Percentiles rank a stretch among this genome's conserved stretches.
These are phyloP conservation scores for Macrotyloma uniflorum DNA, from an alignment of 306 rosid species.

Conservation along the genomic window DNA sequence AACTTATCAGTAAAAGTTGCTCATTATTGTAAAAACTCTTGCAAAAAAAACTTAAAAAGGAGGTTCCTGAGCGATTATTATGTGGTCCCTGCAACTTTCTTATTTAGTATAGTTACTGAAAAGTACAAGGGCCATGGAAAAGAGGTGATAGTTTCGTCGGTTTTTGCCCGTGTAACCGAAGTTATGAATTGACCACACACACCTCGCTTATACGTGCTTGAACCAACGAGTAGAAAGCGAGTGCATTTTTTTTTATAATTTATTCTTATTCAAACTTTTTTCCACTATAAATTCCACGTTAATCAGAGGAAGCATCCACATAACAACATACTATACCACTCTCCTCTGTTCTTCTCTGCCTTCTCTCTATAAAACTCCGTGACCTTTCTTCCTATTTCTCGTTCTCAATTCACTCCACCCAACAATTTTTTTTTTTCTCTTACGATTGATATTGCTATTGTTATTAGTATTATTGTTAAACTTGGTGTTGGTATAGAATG, in stretches of 20 bases:
- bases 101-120: conserved; percentile 42
- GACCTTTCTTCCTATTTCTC: background rate
- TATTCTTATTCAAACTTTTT: background rate
- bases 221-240: conserved; percentile 46
- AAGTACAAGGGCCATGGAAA: conserved; percentile 50
- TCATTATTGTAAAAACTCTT: background rate
- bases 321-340: background rate
- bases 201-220: conserved; percentile 37
- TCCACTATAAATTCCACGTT: conserved; percentile 44
- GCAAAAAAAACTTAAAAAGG: background rate
- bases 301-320: conserved; percentile 19
- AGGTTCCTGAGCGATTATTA: conserved; percentile 23
- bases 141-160: conserved; percentile 50
- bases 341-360: conserved; percentile 47
- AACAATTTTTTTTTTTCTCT: background rate
- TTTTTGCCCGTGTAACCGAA: conserved; percentile 50
- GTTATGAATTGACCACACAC: conserved; percentile 56
- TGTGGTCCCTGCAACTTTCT: conserved; percentile 40
- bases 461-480: background rate
- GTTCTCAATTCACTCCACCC: background rate
- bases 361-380: background rate
- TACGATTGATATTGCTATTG: background rate
- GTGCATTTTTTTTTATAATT: background rate
- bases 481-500: conserved; percentile 41
- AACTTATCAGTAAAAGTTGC: background rate